Evolutionary conservation across 2,329 filamentous ascomycete genomes (phyloP).

Genomic region (Dendryphion nanum): DNA sequence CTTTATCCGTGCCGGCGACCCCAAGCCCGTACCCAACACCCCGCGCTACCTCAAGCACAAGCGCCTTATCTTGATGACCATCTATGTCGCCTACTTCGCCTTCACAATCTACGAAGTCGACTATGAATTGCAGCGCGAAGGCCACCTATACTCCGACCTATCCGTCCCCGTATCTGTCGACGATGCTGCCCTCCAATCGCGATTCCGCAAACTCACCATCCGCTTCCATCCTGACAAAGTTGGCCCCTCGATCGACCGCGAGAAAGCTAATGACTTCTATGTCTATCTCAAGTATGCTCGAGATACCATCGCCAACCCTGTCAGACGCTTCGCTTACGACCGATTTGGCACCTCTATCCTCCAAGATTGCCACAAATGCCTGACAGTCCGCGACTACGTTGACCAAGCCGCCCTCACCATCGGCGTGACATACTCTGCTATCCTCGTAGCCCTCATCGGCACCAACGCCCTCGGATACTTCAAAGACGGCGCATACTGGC

Average conservation of each 20-base stretch:
- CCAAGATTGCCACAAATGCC: slow-evolving; percentile 52
- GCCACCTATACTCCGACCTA: slow-evolving; percentile 78
- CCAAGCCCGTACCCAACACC: slow-evolving; percentile 68
- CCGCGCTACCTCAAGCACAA: slow-evolving; percentile 71
- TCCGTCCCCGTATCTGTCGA: slow-evolving; percentile 66
- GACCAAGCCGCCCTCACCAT: slow-evolving; percentile 56
- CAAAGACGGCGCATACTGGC: slow-evolving; percentile 42
- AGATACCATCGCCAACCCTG: slow-evolving; percentile 81
- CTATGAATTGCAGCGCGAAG: slow-evolving; percentile 68
- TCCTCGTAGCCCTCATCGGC: slow-evolving; percentile 28
- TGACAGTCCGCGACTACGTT: slow-evolving; percentile 72
- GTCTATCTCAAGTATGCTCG: slow-evolving; percentile 79
- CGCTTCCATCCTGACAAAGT: slow-evolving; percentile 83
- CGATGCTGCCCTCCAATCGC: slow-evolving; percentile 77
- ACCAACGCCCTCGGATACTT: slow-evolving; percentile 35
- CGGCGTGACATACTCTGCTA: slow-evolving; percentile 24
- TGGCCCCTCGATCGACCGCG: slow-evolving; percentile 20
- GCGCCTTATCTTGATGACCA: slow-evolving; percentile 76
- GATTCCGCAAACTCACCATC: slow-evolving; percentile 68
- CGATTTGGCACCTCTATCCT: slow-evolving; percentile 70
- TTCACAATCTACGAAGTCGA: slow-evolving; percentile 95
- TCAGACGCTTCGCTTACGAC: slow-evolving; percentile 80
- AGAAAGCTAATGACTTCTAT: slow-evolving; percentile 57
- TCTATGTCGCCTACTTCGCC: slow-evolving; percentile 78
- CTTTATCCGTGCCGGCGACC: slow-evolving; percentile 84